Percentiles rank a stretch among this genome's conserved stretches.
Conservation (phyloP, 139 green algal species). For the Nannochloris sp. region DNA sequence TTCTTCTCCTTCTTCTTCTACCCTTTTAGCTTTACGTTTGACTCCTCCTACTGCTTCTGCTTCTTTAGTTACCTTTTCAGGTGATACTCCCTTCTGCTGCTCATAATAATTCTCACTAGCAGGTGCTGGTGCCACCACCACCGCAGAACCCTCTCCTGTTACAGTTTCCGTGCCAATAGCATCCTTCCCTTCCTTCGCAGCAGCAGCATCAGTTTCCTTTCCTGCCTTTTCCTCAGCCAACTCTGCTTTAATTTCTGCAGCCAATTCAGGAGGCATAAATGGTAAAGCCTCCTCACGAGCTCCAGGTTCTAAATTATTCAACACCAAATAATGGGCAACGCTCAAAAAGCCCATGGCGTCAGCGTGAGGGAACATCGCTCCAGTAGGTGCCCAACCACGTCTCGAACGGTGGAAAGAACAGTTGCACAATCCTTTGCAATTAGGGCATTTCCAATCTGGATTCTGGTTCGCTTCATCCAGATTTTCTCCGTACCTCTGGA, state of each 20-base stretch:
- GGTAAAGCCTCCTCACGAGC: background rate
- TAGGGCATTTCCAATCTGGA: conserved; percentile 54
- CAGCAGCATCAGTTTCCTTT: background rate
- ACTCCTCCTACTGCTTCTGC: background rate
- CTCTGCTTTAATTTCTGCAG: background rate
- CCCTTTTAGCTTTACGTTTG: background rate
- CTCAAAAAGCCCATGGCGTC: conserved; percentile 42
- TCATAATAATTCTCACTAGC: no score
- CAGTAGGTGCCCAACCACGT: conserved; percentile 54
- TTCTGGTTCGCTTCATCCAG: conserved; percentile 45
- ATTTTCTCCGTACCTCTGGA: conserved; percentile 70
- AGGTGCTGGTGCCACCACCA: no score
- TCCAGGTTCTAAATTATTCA: conserved; percentile 38
- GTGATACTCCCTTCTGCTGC: no score
- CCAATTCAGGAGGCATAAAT: background rate
- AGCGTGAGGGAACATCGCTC: conserved; percentile 46
- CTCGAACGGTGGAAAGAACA: conserved; percentile 58
- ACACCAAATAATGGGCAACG: conserved; percentile 69
- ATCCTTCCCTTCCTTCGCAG: background rate
- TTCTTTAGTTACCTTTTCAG: no score
- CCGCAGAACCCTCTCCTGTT: no score
- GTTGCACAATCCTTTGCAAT: conserved; percentile 75
- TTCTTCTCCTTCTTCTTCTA: background rate
- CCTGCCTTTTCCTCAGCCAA: background rate
- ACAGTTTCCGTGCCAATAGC: background rate